These are phyloP conservation scores for Inga leiocalycina DNA, from an alignment of 306 rosid species.

Conservation along the genomic window DNA sequence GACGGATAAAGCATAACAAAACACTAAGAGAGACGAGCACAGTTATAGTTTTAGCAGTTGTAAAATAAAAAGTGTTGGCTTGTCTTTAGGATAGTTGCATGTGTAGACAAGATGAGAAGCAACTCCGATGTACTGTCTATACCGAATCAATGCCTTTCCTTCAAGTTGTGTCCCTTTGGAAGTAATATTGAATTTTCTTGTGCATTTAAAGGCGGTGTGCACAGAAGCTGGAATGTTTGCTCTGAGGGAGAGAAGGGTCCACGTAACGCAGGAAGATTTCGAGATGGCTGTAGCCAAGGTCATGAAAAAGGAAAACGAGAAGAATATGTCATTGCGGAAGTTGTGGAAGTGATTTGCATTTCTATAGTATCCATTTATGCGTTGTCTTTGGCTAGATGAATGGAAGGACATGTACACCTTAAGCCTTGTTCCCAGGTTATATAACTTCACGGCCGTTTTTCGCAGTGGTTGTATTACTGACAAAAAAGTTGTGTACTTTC, in stretches of 20 bases:
- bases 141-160: neutral
- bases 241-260: conserved; percentile 93
- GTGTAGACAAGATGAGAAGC: neutral
- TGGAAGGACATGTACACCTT: conserved; percentile 21
- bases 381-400: conserved; percentile 14
- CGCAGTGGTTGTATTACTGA: conserved; percentile 30
- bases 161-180: neutral
- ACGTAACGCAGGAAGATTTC: conserved; percentile 95
- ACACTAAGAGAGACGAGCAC: neutral
- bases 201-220: conserved; percentile 83
- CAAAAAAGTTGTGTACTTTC: conserved; percentile 34
- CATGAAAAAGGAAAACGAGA: conserved; percentile 97
- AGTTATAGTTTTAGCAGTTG: neutral
- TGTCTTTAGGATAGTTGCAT: neutral
- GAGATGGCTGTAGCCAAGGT: conserved; percentile 99
- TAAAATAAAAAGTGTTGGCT: neutral
- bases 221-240: conserved; percentile 99
- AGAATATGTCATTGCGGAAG: conserved; percentile 96
- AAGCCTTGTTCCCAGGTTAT: conserved; percentile 17
- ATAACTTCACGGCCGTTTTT: conserved; percentile 8
- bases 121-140: neutral
- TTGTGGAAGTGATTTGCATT: conserved; percentile 77
- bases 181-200: neutral
- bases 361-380: conserved; percentile 19
- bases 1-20: neutral